phyloP scores from a whole-genome alignment of 768 basidiomycete genomes.

The Russula griseocarnosa region DNA sequence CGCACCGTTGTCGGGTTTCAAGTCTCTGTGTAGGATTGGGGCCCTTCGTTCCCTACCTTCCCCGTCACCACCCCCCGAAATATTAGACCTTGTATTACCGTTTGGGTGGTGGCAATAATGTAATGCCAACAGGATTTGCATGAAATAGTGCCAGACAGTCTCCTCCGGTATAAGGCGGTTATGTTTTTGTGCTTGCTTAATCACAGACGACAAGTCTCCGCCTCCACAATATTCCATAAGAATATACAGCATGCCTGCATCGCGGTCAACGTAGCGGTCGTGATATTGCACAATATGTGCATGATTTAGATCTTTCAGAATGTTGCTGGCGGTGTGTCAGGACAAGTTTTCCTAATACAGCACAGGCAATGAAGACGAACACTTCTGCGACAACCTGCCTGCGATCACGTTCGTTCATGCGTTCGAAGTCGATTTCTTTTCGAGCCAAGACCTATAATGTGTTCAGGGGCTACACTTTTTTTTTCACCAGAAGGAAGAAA shows the following conservation, averaged over 20 bases:
- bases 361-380: slow-evolving; percentile 47
- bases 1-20: slow-evolving; percentile 96
- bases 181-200: slow-evolving; percentile 69
- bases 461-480: slow-evolving; percentile 13
- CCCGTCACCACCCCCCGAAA: slow-evolving; percentile 36
- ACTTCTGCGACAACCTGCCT: slow-evolving; percentile 98
- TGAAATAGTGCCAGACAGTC: slow-evolving; percentile 92
- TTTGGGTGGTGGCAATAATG: slow-evolving; percentile 89
- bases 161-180: slow-evolving; percentile 83
- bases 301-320: slow-evolving; percentile 92
- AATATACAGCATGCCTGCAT: slow-evolving; percentile 89
- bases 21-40: slow-evolving; percentile 87
- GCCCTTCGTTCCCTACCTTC: slow-evolving; percentile 54
- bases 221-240: slow-evolving; percentile 99
- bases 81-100: slow-evolving; percentile 42
- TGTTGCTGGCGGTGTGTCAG: slow-evolving; percentile 57
- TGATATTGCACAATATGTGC: slow-evolving; percentile 96
- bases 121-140: slow-evolving; percentile 86
- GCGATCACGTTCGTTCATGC: slow-evolving; percentile 92
- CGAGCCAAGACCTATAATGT: slow-evolving; percentile 68
- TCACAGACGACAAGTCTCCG: slow-evolving; percentile 86
- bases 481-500: slow-evolving; percentile 26
- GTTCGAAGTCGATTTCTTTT: slow-evolving; percentile 96
- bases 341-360: background rate
- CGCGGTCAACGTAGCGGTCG: slow-evolving; percentile 87